Evolutionary conservation across 257 asterid species (phyloP), one percentile per base, ranked within the genome.

Genomic region (Solanum phureja): DNA sequence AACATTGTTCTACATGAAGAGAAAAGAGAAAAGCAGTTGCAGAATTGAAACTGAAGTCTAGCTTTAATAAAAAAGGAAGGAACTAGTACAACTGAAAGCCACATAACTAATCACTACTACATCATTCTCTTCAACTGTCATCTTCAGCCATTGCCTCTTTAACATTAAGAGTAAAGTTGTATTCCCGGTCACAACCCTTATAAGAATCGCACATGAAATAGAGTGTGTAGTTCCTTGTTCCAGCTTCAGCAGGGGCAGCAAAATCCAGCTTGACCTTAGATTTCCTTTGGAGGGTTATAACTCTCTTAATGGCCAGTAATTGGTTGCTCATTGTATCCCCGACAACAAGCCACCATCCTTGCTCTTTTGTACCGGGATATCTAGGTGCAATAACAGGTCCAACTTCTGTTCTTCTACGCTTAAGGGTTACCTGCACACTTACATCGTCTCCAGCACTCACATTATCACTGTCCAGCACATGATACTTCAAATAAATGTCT

Each of bases 311-410:
- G 18, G 93, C 93, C 18, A 91, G 88, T 31, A 91, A 72, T 42
- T 90, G 91, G 89, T 90, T 90, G 60, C 89, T 91, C 40, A 60
- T 88, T 34, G 90, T 86, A 44, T 91, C 93, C 1, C 93, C 93
- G 1, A 90, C 75, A 66, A 91, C 93, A 42, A 90, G 89, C 93
- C 93, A 91, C 93, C 93, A 88, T 33, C 93, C 93, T 87, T 91
- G 90, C 58, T 91, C 92, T 83, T 91, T 91, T n/a, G 81, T 69
- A 52, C 89, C 87, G 31, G 93, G 93, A 82, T 88, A 91, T 37
- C 90, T 87, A 23, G 89, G 91, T 14, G 91, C 91, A 83, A 88
- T 88, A 16, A 91, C 92, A 4, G 93, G 89, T 74, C 92, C 93
- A 29, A 90, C 91, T 60, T 91, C 92, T 1, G 88, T 82, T 86